Conservation (phyloP, 495 filamentous ascomycete species). For the Penicilliopsis zonata region DNA sequence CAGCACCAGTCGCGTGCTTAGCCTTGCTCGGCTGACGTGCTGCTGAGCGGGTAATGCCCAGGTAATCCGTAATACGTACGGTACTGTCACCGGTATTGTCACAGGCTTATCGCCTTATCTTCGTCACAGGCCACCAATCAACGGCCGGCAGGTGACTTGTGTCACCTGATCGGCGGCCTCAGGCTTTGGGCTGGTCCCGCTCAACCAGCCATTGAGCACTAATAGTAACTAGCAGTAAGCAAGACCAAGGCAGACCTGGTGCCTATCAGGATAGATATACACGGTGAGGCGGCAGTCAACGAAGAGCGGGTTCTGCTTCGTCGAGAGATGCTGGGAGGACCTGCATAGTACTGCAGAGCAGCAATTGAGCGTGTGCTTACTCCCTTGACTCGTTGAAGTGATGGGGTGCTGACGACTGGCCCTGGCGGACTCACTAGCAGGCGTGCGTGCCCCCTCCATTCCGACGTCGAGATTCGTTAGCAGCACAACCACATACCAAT, state of each 20-base stretch:
- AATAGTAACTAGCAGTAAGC: too few species aligned
- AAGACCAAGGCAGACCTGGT: too few species aligned
- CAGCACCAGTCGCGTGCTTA: neutral
- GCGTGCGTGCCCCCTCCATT: conserved; percentile 1
- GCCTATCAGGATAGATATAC: too few species aligned
- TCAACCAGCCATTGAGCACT: neutral
- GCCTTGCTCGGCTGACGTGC: neutral
- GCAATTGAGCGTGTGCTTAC: too few species aligned
- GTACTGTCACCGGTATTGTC: conserved; percentile 1
- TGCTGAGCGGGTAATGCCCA: neutral
- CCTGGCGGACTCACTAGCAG: neutral
- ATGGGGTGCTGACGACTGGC: neutral
- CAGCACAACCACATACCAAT: conserved; percentile 22
- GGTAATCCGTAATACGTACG: neutral
- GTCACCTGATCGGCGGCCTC: neutral
- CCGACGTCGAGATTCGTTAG: conserved; percentile 7
- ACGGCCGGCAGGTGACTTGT: too few species aligned
- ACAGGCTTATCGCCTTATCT: conserved; percentile 1
- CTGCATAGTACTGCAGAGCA: too few species aligned
- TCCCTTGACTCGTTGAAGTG: too few species aligned
- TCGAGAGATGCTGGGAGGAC: too few species aligned
- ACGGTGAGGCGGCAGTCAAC: too few species aligned
- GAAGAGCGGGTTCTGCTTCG: too few species aligned
- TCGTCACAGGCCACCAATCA: neutral
- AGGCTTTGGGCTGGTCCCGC: neutral